These are phyloP conservation scores for Coriolopsis trogii DNA, from an alignment of 1,284 basidiomycete species.

Conservation along the genomic window DNA sequence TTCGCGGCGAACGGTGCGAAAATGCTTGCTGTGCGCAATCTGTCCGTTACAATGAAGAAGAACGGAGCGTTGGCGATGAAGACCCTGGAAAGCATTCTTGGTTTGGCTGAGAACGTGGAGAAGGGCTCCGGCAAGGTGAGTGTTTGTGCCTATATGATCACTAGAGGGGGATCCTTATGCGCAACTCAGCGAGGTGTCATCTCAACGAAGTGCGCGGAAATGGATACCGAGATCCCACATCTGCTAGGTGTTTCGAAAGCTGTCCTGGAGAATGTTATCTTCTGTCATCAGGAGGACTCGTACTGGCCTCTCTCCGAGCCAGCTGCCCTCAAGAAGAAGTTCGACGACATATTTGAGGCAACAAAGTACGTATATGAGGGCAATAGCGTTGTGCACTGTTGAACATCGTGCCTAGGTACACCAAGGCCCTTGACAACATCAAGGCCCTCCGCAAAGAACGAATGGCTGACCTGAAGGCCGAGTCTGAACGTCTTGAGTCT, in stretches of 20 bases:
- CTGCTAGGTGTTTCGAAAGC: constrained; percentile 96
- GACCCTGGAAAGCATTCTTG: constrained; percentile 92
- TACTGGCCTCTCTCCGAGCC: constrained; percentile 98
- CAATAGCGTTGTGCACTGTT: background rate
- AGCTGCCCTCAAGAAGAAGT: constrained; percentile 93
- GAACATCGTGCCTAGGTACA: constrained; percentile 69
- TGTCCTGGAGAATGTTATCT: constrained; percentile 98
- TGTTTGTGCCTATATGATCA: constrained; percentile 1
- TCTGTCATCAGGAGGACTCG: constrained; percentile 99
- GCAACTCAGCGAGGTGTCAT: constrained; percentile 75
- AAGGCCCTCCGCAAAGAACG: constrained; percentile 91
- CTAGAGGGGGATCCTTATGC: constrained; percentile 4
- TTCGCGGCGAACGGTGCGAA: constrained; percentile 83
- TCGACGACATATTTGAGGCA: constrained; percentile 99
- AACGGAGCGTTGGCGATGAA: constrained; percentile 91
- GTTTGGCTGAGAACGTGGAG: constrained; percentile 66
- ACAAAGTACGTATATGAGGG: constrained; percentile 64
- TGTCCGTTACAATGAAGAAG: constrained; percentile 95
- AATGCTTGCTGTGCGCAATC: constrained; percentile 93
- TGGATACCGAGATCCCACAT: constrained; percentile 93
- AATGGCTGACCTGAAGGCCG: constrained; percentile 88
- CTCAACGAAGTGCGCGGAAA: constrained; percentile 95
- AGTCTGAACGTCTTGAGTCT: constrained; percentile 85
- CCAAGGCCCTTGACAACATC: constrained; percentile 95
- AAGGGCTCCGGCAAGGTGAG: constrained; percentile 74